These are phyloP conservation scores for Nepenthes mirabilis DNA, from an alignment of 148 eudicot species.

Conservation along the genomic window DNA sequence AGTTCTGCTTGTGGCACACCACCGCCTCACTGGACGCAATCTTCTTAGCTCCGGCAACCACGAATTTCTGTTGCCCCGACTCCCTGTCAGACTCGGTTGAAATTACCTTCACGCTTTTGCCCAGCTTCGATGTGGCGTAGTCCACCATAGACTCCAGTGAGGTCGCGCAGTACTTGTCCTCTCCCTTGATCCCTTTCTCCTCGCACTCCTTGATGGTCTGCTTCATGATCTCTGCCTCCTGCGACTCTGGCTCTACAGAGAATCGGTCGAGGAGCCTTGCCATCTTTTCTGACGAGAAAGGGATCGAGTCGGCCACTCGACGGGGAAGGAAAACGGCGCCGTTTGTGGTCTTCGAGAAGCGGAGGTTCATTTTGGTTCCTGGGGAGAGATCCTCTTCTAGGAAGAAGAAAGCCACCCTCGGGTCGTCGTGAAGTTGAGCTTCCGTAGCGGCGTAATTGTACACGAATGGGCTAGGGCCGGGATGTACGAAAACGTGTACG, in stretches of 20 bases:
- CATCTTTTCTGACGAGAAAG: slow-evolving; percentile 41
- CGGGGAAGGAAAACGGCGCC: slow-evolving; percentile 36
- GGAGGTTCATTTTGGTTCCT: slow-evolving; percentile 33
- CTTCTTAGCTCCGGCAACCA: not conserved
- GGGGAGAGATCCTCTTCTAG: slow-evolving; percentile 30
- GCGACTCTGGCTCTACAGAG: slow-evolving; percentile 27
- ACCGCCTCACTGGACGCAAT: slow-evolving; percentile 8
- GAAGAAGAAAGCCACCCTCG: slow-evolving; percentile 40
- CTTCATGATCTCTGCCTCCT: slow-evolving; percentile 29
- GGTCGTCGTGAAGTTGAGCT: slow-evolving; percentile 13
- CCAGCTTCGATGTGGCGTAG: slow-evolving; percentile 24
- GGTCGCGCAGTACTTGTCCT: slow-evolving; percentile 47
- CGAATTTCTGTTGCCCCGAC: slow-evolving; percentile 7
- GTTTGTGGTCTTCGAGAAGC: slow-evolving; percentile 24
- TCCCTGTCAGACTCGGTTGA: slow-evolving; percentile 4
- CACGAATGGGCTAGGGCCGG: slow-evolving; percentile 15
- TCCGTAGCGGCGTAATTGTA: slow-evolving; percentile 17
- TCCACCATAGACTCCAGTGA: slow-evolving; percentile 72
- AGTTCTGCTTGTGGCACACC: slow-evolving; percentile 51
- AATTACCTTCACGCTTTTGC: slow-evolving; percentile 13
- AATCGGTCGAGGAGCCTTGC: slow-evolving; percentile 24
- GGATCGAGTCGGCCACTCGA: slow-evolving; percentile 29
- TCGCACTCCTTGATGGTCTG: slow-evolving; percentile 44
- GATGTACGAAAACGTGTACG: slow-evolving; percentile 16
- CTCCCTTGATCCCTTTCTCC: slow-evolving; percentile 23